Evolutionary conservation across 768 basidiomycete species (phyloP), one percentile per base, ranked within the genome.

Genomic region (Nidularia pulvinata): DNA sequence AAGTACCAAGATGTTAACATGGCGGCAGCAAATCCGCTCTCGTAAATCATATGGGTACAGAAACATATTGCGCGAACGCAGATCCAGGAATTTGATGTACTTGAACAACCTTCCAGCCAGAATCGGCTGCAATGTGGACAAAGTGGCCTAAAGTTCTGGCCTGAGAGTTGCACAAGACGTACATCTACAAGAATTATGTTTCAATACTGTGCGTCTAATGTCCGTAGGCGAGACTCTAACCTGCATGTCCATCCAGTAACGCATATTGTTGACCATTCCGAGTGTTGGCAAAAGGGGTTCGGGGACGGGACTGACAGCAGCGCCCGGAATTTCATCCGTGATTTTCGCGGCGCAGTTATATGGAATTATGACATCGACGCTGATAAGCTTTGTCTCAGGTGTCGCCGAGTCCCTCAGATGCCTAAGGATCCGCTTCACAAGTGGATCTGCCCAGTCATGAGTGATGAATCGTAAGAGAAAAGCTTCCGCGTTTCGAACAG

Each of bases 401-500:
- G 46, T 47, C 11, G 46, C 16, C 30, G 22, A 11, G 22, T 11
- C 46, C 13, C 46, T 11, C 11, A 47, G 46, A 16, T 47, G 13
- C 30, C 22, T 47, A 32, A 47, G 46, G 6, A 47, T 47, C 46
- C 6, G 11, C 46, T 11, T 22, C 3, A 22, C 46, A 25, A 13
- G 22, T 0, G 64, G 65, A 54, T 86, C 84, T 2, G 83, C 77
- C 84, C 85, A 85, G 59, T 86, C 84, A 57, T 86, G 85, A 33
- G 82, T 71, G 48, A 85, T 75, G 16, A 79, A 77, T 33, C 83
- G 75, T 16, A 86, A 63, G 16, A 85, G 63, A 57, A 78, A 86
- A 5, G 83, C 76, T 1, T 81, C 72, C 59, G 79, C 64, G 49
- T 71, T 45, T 48, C 51, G 56, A 43, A 59, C 53, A 10, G 69